Base-by-base conservation (phyloP, 164 flowering plant genomes). In the Piper longum region DNA sequence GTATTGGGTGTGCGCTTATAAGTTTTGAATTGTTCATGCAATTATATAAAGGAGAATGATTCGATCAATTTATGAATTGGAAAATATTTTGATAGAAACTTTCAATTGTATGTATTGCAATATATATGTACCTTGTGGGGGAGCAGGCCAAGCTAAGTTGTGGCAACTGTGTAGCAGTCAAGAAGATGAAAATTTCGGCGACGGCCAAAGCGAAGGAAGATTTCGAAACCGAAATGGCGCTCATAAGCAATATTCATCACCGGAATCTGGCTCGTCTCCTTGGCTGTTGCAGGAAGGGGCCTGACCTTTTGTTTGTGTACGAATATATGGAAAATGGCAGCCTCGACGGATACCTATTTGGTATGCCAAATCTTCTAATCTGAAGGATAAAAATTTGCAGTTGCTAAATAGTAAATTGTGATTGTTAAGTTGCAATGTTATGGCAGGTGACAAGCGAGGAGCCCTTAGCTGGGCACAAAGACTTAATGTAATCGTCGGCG, bases 311-410 rank as follows among this genome's bases (percentile, higher is more conserved):
- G 26, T 78, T 84, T 54, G 80, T 84, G 8, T 77, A 79, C 42
- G 86, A 79, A 43, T 79, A 67, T 76, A 81, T 84, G 85, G 79
- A 75, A 39, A 81, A 82, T 12, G 71, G 76, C 41, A 84, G 89
- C 72, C 81, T 84, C 4, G 83, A 82, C 61, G 78, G 67, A 60
- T 81, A 75, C 60, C 63, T 84, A 63, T 81, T 71, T 65, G 89
- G 89, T 82, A 80, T 63, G 42, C 5, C 41, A 19, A 4, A 4
- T 59, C 16, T 56, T 3, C 59, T 17, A 14, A 16, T 18, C 0
- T 58, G 41, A 17, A 17, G 4, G 19, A 39, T 58, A 26, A 26
- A 26, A 26, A 26, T 26, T 26, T 26, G 36, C 36, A 26, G 36
- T 2, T 3, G 39, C 39, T 4, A 16, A 4, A 8, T 16, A 19